Evolutionary conservation across 768 basidiomycete genomes (phyloP), one percentile per base, ranked within the genome.

Genomic region (Trametopsis cervina): DNA sequence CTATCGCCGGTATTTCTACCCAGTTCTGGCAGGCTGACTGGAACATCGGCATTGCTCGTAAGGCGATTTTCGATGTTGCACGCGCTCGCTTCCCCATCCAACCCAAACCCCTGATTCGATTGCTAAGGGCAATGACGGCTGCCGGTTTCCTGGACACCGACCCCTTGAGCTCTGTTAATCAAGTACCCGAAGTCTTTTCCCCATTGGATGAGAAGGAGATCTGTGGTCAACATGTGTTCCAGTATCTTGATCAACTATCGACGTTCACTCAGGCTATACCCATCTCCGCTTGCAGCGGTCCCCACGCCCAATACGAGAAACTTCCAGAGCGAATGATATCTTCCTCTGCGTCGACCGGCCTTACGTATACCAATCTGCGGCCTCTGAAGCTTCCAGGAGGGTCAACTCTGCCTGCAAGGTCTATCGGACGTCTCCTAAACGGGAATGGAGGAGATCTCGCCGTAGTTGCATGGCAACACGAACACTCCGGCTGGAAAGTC

Each of bases 21-120:
- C 89, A 93, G 55, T 94, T 80, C 63, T 97, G 93, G 91, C 73
- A 81, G 45, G 72, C 69, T 1, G 90, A 93, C 58, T 87, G 81
- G 79, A 68, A 78, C 33, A 70, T 74, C 29, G 79, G 79, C 40
- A 72, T 75, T 3, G 68, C 81, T 17, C 85, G 91, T 24, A 78
- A 85, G 22, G 85, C 87, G 27, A 76, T 94, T 42, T 77, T 97
- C 46, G 90, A 93, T 51, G 81, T 90, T 20, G 80, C 86, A 5
- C 77, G 86, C 2, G 77, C 85, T 7, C 78, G 89, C 2, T 97
- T 92, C 65, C 93, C 93, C 2, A 75, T 89, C 24, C 82, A 90
- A 46, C 74, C 85, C 52, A 71, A 73, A 21, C 79, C 83, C 0
- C 75, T 94, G 18, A 61, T 88, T 35, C 76, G 77, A 17, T 73